phyloP scores from a whole-genome alignment of 805 yeast species.

The Candida tibetensis region DNA sequence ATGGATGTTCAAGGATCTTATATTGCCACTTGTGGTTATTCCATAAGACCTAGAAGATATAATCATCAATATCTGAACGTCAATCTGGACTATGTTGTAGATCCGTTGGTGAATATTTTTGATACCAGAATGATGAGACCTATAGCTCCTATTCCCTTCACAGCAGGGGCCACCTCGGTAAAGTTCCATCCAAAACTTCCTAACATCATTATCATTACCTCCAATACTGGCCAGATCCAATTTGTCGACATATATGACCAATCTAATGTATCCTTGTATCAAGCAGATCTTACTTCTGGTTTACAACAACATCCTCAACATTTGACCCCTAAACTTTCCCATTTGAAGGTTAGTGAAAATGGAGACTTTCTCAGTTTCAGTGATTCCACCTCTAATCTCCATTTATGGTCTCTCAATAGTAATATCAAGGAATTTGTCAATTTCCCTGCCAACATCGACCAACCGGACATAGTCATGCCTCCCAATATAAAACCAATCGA shows the following conservation, averaged over 20 bases:
- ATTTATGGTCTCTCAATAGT: constrained; percentile 59
- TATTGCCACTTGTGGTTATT: constrained; percentile 78
- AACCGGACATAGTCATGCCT: constrained; percentile 45
- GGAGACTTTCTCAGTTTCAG: constrained; percentile 77
- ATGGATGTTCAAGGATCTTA: constrained; percentile 64
- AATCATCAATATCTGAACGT: constrained; percentile 8
- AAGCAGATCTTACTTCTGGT: constrained; percentile 48
- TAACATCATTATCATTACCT: constrained; percentile 69
- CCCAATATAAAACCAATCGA: constrained; percentile 24
- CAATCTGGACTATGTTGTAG: constrained; percentile 44
- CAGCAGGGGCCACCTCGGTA: constrained; percentile 84
- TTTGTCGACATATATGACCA: constrained; percentile 83
- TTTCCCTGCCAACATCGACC: constrained; percentile 46
- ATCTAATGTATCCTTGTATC: constrained; percentile 60
- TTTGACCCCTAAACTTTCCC: constrained; percentile 34
- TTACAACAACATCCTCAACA: constrained; percentile 3
- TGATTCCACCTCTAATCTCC: constrained; percentile 61
- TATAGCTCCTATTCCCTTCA: constrained; percentile 78
- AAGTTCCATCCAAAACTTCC: constrained; percentile 85
- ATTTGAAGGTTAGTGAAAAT: constrained; percentile 55
- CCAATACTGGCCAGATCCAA: constrained; percentile 78
- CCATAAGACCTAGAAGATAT: constrained; percentile 57
- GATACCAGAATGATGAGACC: constrained; percentile 73
- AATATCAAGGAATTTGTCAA: constrained; percentile 33
- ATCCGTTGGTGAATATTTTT: constrained; percentile 79